Evolutionary conservation across 306 rosid genomes (phyloP).

Genomic region (Fragaria vesca): DNA sequence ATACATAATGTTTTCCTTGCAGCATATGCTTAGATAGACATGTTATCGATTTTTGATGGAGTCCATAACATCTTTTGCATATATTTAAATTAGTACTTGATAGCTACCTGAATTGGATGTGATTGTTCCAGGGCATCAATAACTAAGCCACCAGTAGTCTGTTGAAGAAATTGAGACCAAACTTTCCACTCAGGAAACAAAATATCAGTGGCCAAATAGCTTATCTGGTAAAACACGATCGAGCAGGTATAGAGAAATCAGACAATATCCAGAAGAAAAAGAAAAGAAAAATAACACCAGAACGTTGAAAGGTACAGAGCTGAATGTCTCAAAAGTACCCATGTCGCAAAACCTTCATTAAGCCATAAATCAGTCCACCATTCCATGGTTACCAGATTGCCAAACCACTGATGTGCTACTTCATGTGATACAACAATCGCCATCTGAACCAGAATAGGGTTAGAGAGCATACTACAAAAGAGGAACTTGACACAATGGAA

Average conservation of each 20-base stretch:
- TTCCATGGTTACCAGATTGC: constrained; percentile 72
- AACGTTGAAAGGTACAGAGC: constrained; percentile 5
- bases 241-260: constrained; percentile 6
- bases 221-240: constrained; percentile 41
- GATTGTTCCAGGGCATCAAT: constrained; percentile 57
- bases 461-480: background rate
- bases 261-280: background rate
- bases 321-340: constrained; percentile 38
- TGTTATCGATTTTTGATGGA: background rate
- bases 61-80: background rate
- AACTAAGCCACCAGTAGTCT: constrained; percentile 37
- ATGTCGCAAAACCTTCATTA: constrained; percentile 71
- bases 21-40: background rate
- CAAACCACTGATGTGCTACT: constrained; percentile 78
- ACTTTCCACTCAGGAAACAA: constrained; percentile 68
- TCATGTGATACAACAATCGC: constrained; percentile 54
- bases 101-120: constrained; percentile 60
- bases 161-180: constrained; percentile 55
- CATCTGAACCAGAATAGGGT: constrained; percentile 27
- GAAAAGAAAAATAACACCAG: too few species aligned
- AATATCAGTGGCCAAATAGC: constrained; percentile 54
- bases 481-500: background rate
- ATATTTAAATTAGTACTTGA: background rate
- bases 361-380: constrained; percentile 78
- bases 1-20: background rate